phyloP scores from a whole-genome alignment of 2,329 filamentous ascomycete species.

The Corynespora cassiicola region DNA sequence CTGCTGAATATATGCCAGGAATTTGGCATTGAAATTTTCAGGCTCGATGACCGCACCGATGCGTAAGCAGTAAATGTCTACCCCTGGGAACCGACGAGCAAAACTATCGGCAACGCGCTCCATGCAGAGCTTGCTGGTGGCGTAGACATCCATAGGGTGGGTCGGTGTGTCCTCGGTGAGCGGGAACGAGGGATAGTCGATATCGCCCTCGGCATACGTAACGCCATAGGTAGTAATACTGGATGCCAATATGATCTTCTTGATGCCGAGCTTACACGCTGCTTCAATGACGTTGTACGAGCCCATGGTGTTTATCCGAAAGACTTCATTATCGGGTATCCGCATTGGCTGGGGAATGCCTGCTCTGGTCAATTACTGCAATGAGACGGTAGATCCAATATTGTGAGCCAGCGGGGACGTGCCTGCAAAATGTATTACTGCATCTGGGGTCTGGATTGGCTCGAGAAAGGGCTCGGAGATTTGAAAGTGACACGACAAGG shows the following conservation, averaged over 20 bases:
- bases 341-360: constrained; percentile 62
- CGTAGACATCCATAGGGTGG: constrained; percentile 66
- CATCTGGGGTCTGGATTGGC: constrained; percentile 55
- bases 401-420: constrained; percentile 21
- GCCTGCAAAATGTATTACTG: constrained; percentile 66
- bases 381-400: neutral
- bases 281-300: constrained; percentile 67
- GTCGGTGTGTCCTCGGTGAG: constrained; percentile 64
- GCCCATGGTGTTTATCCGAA: constrained; percentile 47
- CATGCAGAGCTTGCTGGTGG: constrained; percentile 64
- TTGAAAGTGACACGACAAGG: constrained; percentile 61
- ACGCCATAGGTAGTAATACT: constrained; percentile 66
- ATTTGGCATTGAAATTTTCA: constrained; percentile 60
- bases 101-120: constrained; percentile 64
- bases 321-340: constrained; percentile 65
- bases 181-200: constrained; percentile 63
- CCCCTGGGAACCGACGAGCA: constrained; percentile 56
- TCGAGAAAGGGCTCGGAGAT: constrained; percentile 50
- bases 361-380: constrained; percentile 6
- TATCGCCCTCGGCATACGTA: constrained; percentile 63
- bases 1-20: constrained; percentile 54
- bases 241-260: constrained; percentile 66
- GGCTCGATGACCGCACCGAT: constrained; percentile 67
- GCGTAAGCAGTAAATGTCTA: constrained; percentile 65
- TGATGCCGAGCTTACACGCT: constrained; percentile 65